Evolutionary conservation across 345 rosid genomes (phyloP), one percentile per base, ranked within the genome.

Genomic region (Camelina laxa): DNA sequence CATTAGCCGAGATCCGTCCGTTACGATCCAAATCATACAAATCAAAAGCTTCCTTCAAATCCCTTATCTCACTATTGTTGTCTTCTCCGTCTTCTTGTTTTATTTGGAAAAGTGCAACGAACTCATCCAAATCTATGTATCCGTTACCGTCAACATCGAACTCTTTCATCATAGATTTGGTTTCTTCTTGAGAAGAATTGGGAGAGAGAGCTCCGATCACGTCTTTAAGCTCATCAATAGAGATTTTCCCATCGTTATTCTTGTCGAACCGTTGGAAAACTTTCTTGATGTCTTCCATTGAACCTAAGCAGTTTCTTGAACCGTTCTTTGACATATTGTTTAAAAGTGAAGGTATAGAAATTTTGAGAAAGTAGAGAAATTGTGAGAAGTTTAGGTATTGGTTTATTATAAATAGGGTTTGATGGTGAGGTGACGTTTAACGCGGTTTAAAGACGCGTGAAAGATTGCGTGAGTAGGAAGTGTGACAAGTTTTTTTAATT

Each of bases 211-310:
- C 85, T 9, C 45, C 50, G 35, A 92, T 80, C 61, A 81, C 83
- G 16, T 87, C 86, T 24, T 72, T 76, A 2, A 92, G 85, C 80
- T 92, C 98, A 1, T 79, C 77, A 36, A 77, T 59, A 1, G 92
- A 92, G 85, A 92, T 92, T 84, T 78, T 87, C 0, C 98, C 98
- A 61, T 92, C 98, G 51, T 91, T 86, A 82, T 92, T 92, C 67
- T 85, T 86, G 84, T 92, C 98, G 73, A 87, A 87, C 44, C 87
- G 82, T 48, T 80, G 61, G 82, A 92, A 92, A 3, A 92, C 85
- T 14, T 55, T 67, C 20, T 72, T 33, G 1, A 87, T 79, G 50
- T 91, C 91, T 30, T 83, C 91, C 59, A 69, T 50, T 4, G 88
- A 80, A 0, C 88, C 88, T 36, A 82, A 65, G 59, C 60, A 69